Percentiles rank a stretch among this genome's conserved stretches.
Conservation (phyloP, 768 basidiomycete genomes). For the Nidularia pulvinata region DNA sequence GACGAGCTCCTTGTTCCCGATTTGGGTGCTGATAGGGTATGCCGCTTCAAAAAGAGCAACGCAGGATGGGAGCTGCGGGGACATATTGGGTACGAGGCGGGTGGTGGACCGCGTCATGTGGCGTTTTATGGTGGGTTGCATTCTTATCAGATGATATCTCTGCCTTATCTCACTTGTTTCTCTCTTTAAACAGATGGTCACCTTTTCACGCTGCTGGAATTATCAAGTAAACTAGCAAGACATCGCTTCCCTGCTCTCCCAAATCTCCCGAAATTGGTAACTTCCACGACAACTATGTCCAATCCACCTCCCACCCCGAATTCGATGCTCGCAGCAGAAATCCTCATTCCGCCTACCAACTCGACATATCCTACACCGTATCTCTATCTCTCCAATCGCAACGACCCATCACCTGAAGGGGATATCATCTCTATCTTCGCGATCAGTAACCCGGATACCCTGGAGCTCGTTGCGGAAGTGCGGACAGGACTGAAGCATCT, state of each 20-base stretch:
- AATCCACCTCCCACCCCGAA: conserved; percentile 39
- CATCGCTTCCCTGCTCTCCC: conserved; percentile 50
- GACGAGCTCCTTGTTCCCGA: conserved; percentile 73
- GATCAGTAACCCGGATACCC: conserved; percentile 38
- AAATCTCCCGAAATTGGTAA: conserved; percentile 34
- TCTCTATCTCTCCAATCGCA: conserved; percentile 76
- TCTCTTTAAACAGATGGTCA: conserved; percentile 42
- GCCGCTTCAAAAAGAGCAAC: conserved; percentile 43
- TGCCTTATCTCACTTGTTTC: background rate
- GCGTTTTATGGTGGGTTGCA: conserved; percentile 53
- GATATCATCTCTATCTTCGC: conserved; percentile 76
- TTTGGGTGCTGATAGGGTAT: conserved; percentile 72
- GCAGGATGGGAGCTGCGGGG: conserved; percentile 52
- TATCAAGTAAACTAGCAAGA: conserved; percentile 55
- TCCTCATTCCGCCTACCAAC: conserved; percentile 59
- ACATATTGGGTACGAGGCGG: conserved; percentile 45
- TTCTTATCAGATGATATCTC: background rate
- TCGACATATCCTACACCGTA: conserved; percentile 51
- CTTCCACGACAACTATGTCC: conserved; percentile 48
- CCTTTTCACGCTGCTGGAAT: conserved; percentile 69
- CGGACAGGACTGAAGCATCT: conserved; percentile 70
- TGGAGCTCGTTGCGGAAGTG: conserved; percentile 59
- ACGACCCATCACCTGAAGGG: conserved; percentile 67
- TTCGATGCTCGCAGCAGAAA: conserved; percentile 67
- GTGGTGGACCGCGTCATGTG: conserved; percentile 74